A percentile compares a stretch with the other conserved stretches of the same genome.
Conservation (phyloP, 2,329 filamentous ascomycete genomes). For the Trichoderma koningii region DNA sequence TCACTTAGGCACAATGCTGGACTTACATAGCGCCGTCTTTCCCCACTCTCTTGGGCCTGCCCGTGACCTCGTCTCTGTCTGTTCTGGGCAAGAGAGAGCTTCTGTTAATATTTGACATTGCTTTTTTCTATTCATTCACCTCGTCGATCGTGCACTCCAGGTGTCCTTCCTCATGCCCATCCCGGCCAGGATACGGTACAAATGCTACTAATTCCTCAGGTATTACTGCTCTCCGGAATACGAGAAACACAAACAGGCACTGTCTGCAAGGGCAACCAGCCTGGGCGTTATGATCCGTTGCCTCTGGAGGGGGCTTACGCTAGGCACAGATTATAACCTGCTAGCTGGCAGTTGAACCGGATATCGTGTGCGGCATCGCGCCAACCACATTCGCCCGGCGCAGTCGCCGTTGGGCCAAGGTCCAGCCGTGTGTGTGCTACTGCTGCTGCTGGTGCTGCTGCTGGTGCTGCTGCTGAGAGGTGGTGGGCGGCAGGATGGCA, state of each 20-base stretch:
- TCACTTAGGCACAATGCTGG: neutral
- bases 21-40: constrained; percentile 24
- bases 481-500: no score
- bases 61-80: constrained; percentile 17
- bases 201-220: no score
- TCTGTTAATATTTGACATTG: neutral
- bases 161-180: neutral
- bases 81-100: constrained; percentile 6
- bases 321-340: constrained; percentile 15
- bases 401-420: neutral
- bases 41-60: constrained; percentile 20
- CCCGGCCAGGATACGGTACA: neutral
- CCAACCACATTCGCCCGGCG: neutral
- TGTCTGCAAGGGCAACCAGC: neutral
- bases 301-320: constrained; percentile 19
- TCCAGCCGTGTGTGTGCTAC: neutral
- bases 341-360: constrained; percentile 6
- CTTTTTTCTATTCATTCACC: neutral
- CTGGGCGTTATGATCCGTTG: constrained; percentile 15
- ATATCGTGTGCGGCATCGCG: constrained; percentile 15
- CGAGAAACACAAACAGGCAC: neutral
- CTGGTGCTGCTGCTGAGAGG: neutral
- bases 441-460: neutral
- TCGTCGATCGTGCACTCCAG: constrained; percentile 3
- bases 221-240: no score